Percentiles rank a stretch among this genome's conserved stretches.
Conservation (phyloP, 2,329 filamentous ascomycete genomes). For the Pseudonectria foliicola region DNA sequence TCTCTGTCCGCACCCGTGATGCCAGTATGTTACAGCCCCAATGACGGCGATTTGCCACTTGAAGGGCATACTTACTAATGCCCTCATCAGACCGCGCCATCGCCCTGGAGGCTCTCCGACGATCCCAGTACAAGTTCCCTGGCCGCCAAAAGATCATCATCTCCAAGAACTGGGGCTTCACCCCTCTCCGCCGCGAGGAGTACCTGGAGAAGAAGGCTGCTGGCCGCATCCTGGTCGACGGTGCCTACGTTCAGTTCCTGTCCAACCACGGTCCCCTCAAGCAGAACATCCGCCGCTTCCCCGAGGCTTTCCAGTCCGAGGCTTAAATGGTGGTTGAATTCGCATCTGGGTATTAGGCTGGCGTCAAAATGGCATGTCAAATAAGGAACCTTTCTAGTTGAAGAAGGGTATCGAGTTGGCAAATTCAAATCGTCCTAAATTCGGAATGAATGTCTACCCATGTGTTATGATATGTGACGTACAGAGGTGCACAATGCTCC, state of each 20-base stretch:
- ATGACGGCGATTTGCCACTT: slow-evolving; percentile 5
- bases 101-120: slow-evolving; percentile 97
- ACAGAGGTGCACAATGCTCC: too few relatives aligned
- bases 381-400: slow-evolving; percentile 28
- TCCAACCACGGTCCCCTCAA: slow-evolving; percentile 82
- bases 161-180: slow-evolving; percentile 99
- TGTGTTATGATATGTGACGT: too few relatives aligned
- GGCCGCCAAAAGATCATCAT: slow-evolving; percentile 99
- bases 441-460: slow-evolving; percentile 8
- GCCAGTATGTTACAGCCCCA: slow-evolving; percentile 52
- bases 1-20: slow-evolving; percentile 96
- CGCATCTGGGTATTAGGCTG: slow-evolving; percentile 35
- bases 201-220: slow-evolving; percentile 93
- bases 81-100: slow-evolving; percentile 63
- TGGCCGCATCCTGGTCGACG: slow-evolving; percentile 91
- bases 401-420: slow-evolving; percentile 24
- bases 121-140: slow-evolving; percentile 99
- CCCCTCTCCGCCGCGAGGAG: slow-evolving; percentile 92
- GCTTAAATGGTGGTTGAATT: slow-evolving; percentile 37
- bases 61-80: slow-evolving; percentile 20
- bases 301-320: slow-evolving; percentile 69
- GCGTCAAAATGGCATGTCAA: slow-evolving; percentile 40
- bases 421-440: slow-evolving; percentile 27
- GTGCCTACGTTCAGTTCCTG: slow-evolving; percentile 99
- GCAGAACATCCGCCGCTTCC: slow-evolving; percentile 91